Percentiles rank a stretch among this genome's conserved stretches.
These are phyloP conservation scores for Trametes coccinea DNA, from an alignment of 768 basidiomycete genomes.

Conservation along the genomic window DNA sequence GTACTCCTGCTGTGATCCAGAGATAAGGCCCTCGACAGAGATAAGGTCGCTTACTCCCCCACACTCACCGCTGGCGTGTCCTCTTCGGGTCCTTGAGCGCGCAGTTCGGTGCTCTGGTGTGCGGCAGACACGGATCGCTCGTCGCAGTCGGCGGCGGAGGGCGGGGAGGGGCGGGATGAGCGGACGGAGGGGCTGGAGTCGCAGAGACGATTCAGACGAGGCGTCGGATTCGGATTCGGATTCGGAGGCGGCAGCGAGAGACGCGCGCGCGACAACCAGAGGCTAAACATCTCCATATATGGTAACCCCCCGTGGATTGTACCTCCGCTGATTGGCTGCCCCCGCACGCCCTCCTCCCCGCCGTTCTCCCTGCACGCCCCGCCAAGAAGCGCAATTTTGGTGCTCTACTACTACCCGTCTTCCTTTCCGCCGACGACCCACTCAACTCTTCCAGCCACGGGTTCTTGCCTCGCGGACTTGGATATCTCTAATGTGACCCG, in stretches of 20 bases:
- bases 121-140: background rate
- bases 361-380: too few species aligned
- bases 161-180: background rate
- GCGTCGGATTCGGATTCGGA: too few species aligned
- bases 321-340: constrained; percentile 10
- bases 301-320: constrained; percentile 8
- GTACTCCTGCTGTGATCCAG: constrained; percentile 13
- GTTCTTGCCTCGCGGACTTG: too few species aligned
- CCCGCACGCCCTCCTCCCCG: too few species aligned
- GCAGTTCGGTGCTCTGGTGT: background rate
- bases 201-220: background rate
- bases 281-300: constrained; percentile 16
- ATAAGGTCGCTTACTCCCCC: constrained; percentile 14
- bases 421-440: too few species aligned
- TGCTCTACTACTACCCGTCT: too few species aligned
- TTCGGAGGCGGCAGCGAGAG: constrained; percentile 7
- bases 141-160: constrained; percentile 1
- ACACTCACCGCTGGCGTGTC: background rate
- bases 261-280: constrained; percentile 14
- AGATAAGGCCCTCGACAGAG: constrained; percentile 15
- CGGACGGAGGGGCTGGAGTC: constrained; percentile 2
- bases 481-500: too few species aligned
- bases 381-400: too few species aligned
- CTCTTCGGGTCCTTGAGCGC: background rate
- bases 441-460: too few species aligned